phyloP scores from a whole-genome alignment of 257 asterid species.

The Solanum sitiens region DNA sequence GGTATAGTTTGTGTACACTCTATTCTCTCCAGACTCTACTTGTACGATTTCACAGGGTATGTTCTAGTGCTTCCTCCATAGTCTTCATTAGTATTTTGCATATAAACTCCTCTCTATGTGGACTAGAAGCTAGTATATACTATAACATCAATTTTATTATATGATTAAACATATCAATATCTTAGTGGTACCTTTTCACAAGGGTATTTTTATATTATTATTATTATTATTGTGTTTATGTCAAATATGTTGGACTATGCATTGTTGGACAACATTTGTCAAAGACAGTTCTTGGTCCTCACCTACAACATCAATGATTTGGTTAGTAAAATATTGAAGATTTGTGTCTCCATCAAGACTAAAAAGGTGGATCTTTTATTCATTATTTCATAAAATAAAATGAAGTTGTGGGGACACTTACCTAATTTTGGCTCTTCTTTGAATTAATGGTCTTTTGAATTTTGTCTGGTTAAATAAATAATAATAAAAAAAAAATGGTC shows the following conservation, averaged over 20 bases:
- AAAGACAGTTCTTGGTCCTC: background rate
- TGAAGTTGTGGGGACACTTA: background rate
- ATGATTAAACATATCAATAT: background rate
- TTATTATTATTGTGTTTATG: background rate
- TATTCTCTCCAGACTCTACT: background rate
- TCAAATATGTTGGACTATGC: background rate
- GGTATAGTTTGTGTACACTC: no score
- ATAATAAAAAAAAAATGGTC: no score
- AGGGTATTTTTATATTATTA: background rate
- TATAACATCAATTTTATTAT: background rate
- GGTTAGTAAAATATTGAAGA: background rate
- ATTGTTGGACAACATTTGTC: background rate
- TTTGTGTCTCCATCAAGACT: background rate
- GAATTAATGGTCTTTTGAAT: background rate
- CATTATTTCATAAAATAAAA: background rate
- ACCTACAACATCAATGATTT: background rate
- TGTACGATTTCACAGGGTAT: background rate
- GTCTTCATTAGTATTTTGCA: background rate
- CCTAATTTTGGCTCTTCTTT: background rate
- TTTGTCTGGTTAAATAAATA: no score
- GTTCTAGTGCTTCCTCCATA: background rate
- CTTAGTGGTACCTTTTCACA: background rate
- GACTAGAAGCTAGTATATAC: background rate
- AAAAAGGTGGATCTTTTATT: background rate
- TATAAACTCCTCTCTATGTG: background rate